These are phyloP conservation scores for Candida nanaspora DNA, from an alignment of 805 yeast genomes.

Conservation along the genomic window DNA sequence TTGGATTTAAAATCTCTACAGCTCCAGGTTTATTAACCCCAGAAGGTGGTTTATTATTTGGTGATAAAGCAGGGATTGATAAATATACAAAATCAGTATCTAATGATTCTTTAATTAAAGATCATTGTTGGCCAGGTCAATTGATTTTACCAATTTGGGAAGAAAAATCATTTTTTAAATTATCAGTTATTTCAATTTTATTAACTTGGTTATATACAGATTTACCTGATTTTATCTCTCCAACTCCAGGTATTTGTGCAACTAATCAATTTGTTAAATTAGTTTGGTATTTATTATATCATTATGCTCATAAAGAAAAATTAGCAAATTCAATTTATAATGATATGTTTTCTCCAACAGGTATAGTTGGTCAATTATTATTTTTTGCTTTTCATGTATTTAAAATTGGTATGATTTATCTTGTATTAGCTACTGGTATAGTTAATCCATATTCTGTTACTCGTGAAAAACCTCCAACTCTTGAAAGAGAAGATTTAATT, in stretches of 20 bases:
- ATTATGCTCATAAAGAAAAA: constrained; percentile 29
- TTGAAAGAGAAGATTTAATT: constrained; percentile 49
- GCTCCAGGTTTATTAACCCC: constrained; percentile 80
- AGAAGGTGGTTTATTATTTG: constrained; percentile 73
- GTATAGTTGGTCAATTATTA: constrained; percentile 46
- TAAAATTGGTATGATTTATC: constrained; percentile 50
- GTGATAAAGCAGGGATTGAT: constrained; percentile 44
- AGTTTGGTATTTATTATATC: constrained; percentile 19
- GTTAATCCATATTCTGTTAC: constrained; percentile 66
- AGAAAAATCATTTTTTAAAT: constrained; percentile 34
- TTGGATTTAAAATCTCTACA: constrained; percentile 52
- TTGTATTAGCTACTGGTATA: constrained; percentile 59
- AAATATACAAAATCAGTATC: constrained; percentile 38
- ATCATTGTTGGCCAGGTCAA: constrained; percentile 84
- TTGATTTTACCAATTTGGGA: constrained; percentile 72
- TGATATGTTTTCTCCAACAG: constrained; percentile 37
- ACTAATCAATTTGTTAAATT: constrained; percentile 48
- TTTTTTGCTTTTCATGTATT: constrained; percentile 69
- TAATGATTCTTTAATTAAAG: constrained; percentile 43
- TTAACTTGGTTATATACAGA: constrained; percentile 84
- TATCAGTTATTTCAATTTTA: constrained; percentile 32
- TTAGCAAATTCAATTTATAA: constrained; percentile 40
- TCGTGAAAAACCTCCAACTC: constrained; percentile 24
- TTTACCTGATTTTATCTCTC: constrained; percentile 80
- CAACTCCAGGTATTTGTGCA: constrained; percentile 86